Evolutionary conservation across 768 basidiomycete species (phyloP).

Genomic region (Xerocomellus intermedius): DNA sequence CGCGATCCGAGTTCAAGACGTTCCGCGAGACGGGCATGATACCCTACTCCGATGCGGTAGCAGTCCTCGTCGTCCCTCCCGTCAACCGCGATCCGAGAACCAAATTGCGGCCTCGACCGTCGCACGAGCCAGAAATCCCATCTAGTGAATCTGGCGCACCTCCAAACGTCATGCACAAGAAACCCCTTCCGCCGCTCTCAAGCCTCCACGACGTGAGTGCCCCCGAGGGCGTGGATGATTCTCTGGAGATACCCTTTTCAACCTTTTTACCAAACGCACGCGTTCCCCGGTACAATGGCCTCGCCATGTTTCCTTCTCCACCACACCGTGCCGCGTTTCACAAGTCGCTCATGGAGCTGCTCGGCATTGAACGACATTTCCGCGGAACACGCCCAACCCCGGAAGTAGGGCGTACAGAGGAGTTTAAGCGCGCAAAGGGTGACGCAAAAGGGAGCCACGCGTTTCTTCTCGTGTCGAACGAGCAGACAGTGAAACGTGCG

Average conservation of each 20-base stretch:
- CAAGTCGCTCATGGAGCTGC: constrained; percentile 44
- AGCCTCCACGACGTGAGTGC: constrained; percentile 11
- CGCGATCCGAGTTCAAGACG: constrained; percentile 54
- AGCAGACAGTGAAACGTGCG: constrained; percentile 45
- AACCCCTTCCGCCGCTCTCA: constrained; percentile 29
- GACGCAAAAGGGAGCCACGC: constrained; percentile 62
- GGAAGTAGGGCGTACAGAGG: not conserved
- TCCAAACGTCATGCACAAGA: constrained; percentile 3
- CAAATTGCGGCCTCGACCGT: constrained; percentile 41
- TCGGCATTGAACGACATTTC: constrained; percentile 44
- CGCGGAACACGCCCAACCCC: constrained; percentile 7
- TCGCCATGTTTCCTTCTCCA: constrained; percentile 59
- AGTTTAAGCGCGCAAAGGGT: constrained; percentile 10
- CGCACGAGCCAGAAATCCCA: constrained; percentile 36
- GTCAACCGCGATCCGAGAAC: constrained; percentile 53
- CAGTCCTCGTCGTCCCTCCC: constrained; percentile 69
- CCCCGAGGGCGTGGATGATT: not conserved
- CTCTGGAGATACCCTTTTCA: constrained; percentile 13
- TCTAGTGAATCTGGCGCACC: constrained; percentile 5
- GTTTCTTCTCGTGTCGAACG: constrained; percentile 59
- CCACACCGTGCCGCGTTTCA: constrained; percentile 62
- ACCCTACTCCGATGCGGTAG: constrained; percentile 54
- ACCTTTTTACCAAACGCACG: constrained; percentile 31
- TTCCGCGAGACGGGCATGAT: constrained; percentile 47
- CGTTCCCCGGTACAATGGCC: constrained; percentile 69